These are phyloP conservation scores for Circinella umbellata DNA, from an alignment of 371 early-diverging fungal species.

Conservation along the genomic window DNA sequence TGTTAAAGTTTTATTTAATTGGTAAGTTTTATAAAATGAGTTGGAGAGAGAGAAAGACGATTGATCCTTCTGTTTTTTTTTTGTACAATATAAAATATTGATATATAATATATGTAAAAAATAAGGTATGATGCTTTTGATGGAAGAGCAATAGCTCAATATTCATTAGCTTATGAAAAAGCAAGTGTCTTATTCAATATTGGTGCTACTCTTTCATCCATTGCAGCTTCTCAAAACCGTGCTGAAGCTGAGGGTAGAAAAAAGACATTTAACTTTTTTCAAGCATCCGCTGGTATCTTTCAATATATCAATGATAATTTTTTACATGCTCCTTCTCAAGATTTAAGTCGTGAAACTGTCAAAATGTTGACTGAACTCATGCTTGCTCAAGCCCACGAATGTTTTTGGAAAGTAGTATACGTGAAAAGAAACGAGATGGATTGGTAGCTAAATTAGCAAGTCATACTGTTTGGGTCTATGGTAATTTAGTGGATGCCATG, in stretches of 20 bases:
- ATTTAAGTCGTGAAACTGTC: conserved; percentile 88
- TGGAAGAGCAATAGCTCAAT: conserved; percentile 63
- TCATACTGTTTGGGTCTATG: conserved; percentile 83
- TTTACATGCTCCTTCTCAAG: conserved; percentile 92
- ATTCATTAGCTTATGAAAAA: conserved; percentile 95
- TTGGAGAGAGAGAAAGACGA: too few species aligned
- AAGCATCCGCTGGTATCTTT: conserved; percentile 93
- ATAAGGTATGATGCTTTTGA: conserved; percentile 93
- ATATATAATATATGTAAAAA: background rate
- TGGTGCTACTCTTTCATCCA: conserved; percentile 79
- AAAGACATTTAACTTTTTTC: conserved; percentile 86
- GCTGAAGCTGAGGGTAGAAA: conserved; percentile 80
- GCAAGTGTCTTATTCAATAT: conserved; percentile 96
- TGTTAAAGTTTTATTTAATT: conserved; percentile 86
- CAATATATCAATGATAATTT: conserved; percentile 96
- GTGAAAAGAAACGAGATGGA: conserved; percentile 85
- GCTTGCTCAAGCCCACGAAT: conserved; percentile 96
- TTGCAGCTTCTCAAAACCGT: conserved; percentile 75
- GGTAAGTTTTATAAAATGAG: too few species aligned
- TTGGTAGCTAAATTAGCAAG: conserved; percentile 88
- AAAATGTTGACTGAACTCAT: conserved; percentile 82
- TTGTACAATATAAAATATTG: too few species aligned
- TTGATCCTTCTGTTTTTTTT: too few species aligned
- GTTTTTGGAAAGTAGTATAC: conserved; percentile 85
- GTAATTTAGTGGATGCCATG: conserved; percentile 68